phyloP scores from a whole-genome alignment of 2,329 filamentous ascomycete genomes.

The Thermothelomyces thermophilus region DNA sequence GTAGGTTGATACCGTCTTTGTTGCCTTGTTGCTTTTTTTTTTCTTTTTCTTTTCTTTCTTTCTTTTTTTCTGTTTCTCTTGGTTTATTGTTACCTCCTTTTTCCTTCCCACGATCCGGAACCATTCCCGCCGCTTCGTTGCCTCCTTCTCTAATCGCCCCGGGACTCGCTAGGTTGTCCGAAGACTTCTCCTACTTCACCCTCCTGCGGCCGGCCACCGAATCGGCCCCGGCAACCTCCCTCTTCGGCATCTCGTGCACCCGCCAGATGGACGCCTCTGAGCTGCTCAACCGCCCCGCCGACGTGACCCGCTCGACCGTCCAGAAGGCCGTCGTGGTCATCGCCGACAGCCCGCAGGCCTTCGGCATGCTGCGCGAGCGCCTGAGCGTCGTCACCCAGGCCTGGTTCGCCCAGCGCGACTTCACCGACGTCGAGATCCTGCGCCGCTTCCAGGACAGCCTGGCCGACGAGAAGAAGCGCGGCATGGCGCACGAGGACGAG shows the following conservation, averaged over 20 bases:
- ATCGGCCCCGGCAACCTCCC: conserved; percentile 59
- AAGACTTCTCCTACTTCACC: conserved; percentile 99
- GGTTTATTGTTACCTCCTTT: too few relatives aligned
- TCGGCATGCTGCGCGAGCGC: conserved; percentile 85
- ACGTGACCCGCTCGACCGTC: conserved; percentile 94
- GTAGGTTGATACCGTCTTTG: conserved; percentile 45
- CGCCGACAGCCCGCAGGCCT: conserved; percentile 80
- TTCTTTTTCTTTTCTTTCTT: not conserved
- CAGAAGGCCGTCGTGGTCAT: conserved; percentile 98
- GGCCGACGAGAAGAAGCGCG: conserved; percentile 56
- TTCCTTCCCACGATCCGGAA: too few relatives aligned
- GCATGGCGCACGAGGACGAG: conserved; percentile 55
- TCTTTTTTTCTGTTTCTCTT: not conserved
- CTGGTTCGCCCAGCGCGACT: conserved; percentile 94
- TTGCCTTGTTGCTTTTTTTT: too few relatives aligned
- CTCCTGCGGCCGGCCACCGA: conserved; percentile 59
- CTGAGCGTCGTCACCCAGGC: conserved; percentile 85
- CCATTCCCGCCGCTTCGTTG: too few relatives aligned
- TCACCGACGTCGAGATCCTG: conserved; percentile 84
- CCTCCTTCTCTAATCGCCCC: too few relatives aligned
- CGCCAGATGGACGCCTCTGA: conserved; percentile 77
- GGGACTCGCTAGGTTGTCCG: conserved; percentile 55
- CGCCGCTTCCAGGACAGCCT: conserved; percentile 87
- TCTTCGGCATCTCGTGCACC: conserved; percentile 95
- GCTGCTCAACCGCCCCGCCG: conserved; percentile 70